Conservation (phyloP, 225 moss, liverwort and hornwort genomes). For the Antitrichia curtipendula region DNA sequence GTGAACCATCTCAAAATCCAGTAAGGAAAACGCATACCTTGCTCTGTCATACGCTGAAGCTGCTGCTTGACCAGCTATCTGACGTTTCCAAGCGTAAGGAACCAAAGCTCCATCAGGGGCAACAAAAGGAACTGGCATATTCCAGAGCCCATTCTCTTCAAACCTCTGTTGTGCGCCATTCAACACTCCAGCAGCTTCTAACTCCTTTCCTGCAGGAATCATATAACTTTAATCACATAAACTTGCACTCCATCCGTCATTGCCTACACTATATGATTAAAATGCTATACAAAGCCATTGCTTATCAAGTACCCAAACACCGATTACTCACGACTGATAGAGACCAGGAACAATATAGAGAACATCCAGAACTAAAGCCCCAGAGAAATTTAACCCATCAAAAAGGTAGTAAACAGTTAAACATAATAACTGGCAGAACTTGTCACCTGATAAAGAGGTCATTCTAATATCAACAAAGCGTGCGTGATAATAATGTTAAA, state of each 20-base stretch:
- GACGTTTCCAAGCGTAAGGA: conserved; percentile 92
- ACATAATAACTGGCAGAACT: neutral
- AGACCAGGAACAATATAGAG: neutral
- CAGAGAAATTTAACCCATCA: neutral
- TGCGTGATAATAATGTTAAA: neutral
- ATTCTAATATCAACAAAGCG: neutral
- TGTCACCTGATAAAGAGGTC: neutral
- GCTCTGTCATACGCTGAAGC: conserved; percentile 84
- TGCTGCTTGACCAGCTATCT: conserved; percentile 90
- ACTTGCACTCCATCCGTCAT: neutral
- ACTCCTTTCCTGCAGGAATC: conserved; percentile 50
- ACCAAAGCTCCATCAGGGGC: conserved; percentile 76
- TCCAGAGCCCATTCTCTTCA: conserved; percentile 83
- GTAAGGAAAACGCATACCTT: conserved; percentile 21
- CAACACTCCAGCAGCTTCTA: conserved; percentile 69
- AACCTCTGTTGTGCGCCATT: conserved; percentile 66
- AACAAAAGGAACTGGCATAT: conserved; percentile 66
- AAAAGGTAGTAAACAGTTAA: neutral
- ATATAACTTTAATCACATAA: neutral
- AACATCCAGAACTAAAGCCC: neutral
- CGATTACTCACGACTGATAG: neutral
- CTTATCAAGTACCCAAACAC: neutral
- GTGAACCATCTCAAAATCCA: neutral
- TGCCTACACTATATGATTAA: neutral
- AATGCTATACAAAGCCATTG: neutral